Evolutionary conservation across 306 rosid genomes (phyloP).

Genomic region (Pterocarpus macrocarpus): DNA sequence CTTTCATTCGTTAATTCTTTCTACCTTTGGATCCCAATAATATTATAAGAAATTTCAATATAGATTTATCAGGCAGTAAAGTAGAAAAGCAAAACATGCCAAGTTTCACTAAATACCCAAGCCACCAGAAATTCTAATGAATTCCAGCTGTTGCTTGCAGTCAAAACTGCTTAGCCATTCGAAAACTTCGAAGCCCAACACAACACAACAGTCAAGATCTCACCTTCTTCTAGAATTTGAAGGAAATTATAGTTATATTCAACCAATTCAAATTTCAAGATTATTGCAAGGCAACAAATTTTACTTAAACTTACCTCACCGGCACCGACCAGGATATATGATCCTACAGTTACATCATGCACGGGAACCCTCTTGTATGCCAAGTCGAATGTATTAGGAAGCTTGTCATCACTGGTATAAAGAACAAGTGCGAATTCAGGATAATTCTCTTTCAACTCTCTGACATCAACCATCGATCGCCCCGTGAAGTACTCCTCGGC

Average conservation of each 20-base stretch:
- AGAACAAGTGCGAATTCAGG: slow-evolving; percentile 95
- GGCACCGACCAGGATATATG: slow-evolving; percentile 87
- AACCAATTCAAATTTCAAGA: slow-evolving; percentile 38
- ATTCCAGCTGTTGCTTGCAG: slow-evolving; percentile 23
- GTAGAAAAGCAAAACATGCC: slow-evolving; percentile 36
- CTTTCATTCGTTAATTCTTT: neutral
- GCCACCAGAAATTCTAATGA: slow-evolving; percentile 32
- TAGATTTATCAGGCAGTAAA: slow-evolving; percentile 23
- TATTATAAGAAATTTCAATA: neutral
- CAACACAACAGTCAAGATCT: slow-evolving; percentile 15
- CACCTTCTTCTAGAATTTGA: slow-evolving; percentile 23
- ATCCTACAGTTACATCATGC: slow-evolving; percentile 78
- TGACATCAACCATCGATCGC: slow-evolving; percentile 91
- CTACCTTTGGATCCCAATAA: slow-evolving; percentile 2
- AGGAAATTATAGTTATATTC: neutral
- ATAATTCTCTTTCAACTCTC: slow-evolving; percentile 88
- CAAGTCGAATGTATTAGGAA: slow-evolving; percentile 86
- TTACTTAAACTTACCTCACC: slow-evolving; percentile 77
- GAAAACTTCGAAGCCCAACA: slow-evolving; percentile 30
- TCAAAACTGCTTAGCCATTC: slow-evolving; percentile 31
- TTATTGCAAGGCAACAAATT: slow-evolving; percentile 13
- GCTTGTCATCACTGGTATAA: slow-evolving; percentile 69
- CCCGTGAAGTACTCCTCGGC: slow-evolving; percentile 97
- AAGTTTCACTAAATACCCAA: slow-evolving; percentile 7
- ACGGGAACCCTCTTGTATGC: slow-evolving; percentile 90